Conservation (phyloP, 805 yeast species). For the Barnettozyma siamensis region DNA sequence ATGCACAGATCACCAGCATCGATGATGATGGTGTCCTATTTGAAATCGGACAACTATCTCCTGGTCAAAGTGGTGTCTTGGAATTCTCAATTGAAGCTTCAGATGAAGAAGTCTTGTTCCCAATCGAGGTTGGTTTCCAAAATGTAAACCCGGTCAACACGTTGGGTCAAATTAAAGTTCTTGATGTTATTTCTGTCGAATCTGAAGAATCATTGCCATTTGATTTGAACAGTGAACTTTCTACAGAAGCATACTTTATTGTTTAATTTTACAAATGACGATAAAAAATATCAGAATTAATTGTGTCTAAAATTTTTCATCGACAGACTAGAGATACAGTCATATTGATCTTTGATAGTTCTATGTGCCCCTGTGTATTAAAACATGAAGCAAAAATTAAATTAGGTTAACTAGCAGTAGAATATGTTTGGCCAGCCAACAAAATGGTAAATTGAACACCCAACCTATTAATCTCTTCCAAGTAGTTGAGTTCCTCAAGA, state of each 20-base stretch:
- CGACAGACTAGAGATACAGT: background rate
- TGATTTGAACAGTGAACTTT: constrained; percentile 52
- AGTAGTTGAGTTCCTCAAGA: constrained; percentile 41
- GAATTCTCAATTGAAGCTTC: constrained; percentile 67
- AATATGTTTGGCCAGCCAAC: constrained; percentile 48
- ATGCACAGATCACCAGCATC: constrained; percentile 50
- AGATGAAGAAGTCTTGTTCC: constrained; percentile 83
- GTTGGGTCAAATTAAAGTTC: constrained; percentile 61
- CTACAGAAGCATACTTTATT: constrained; percentile 3
- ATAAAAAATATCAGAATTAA: too few relatives aligned
- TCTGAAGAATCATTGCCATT: constrained; percentile 61
- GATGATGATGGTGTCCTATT: constrained; percentile 69
- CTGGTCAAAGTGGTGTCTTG: constrained; percentile 62
- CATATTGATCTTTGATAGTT: background rate
- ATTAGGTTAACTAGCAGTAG: constrained; percentile 1
- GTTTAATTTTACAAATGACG: background rate
- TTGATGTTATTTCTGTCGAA: constrained; percentile 46
- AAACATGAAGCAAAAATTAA: background rate
- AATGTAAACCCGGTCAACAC: constrained; percentile 42
- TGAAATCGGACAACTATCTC: constrained; percentile 48
- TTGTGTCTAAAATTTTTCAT: too few relatives aligned
- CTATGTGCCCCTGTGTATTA: background rate
- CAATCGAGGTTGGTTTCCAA: constrained; percentile 67
- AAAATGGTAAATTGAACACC: constrained; percentile 46
- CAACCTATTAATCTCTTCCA: constrained; percentile 36